Evolutionary conservation across 805 yeast genomes (phyloP), one percentile per base, ranked within the genome.

Genomic region (Wickerhamomyces sydowiorum): DNA sequence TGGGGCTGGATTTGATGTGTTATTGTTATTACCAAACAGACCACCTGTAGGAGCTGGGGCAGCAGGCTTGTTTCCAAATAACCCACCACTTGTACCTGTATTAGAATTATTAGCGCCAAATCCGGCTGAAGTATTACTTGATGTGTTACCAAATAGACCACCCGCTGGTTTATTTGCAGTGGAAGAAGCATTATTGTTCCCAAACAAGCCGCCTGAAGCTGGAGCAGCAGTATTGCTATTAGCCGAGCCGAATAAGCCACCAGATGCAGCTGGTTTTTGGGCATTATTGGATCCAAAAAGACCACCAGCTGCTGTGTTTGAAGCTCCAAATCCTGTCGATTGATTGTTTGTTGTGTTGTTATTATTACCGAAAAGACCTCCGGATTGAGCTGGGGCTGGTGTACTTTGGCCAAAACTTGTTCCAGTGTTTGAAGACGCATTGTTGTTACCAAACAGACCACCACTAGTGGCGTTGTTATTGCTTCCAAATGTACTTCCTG

Each of bases 301-400:
- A 3, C 70, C 69, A 19, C 65, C 68, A 21, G 57, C 46, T 20
- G 32, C 59, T 37, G 65, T 59, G 34, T 52, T 52, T 25, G 51
- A 58, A 25, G 54, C 43, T 23, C 75, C 74, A 50, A 70, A 69
- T 38, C 73, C 73, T 17, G 61, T 59, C 32, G 59, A 29, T 10
- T 28, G 23, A 7, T 29, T 15, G 5, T n/a, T 19, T 7, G 37
- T 21, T 23, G 45, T 28, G 20, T 46, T 44, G 21, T 44, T 50
- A 38, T 57, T 60, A 37, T 47, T 53, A 25, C 68, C 68, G 52
- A 65, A 69, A 36, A 63, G 54, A 25, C 65, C 67, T 14, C 33
- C 33, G 10, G 21, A 17, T 29, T 18, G 18, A 20, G 53, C 41
- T 14, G 45, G 36, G 10, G 44, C 41, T 31, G 49, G 56, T 35